Evolutionary conservation across 169 alveolate species (phyloP), one percentile per base, ranked within the genome.

Genomic region (Plasmodium chabaudi): DNA sequence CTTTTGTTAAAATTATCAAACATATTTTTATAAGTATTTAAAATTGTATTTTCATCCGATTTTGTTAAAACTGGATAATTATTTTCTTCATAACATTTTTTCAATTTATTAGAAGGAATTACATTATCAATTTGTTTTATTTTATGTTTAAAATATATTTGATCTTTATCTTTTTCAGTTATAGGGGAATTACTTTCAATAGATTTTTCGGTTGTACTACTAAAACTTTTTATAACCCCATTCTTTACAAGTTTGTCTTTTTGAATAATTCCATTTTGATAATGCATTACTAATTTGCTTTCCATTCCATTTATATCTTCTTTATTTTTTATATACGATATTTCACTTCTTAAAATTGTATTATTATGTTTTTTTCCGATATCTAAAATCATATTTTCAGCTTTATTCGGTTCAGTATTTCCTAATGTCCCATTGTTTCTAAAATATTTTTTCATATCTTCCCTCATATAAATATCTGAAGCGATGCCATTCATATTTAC

Each of bases 71-170:
- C n/a, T 13, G n/a, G 27, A 39, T 10, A 56, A 15, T 49, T 15
- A 64, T 21, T 57, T 51, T 53, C 53, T 2, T 47, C 69, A 71
- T 51, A 6, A 6, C 19, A 9, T 13, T 25, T 15, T 42, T 57
- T 72, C 17, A 56, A 17, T 9, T 47, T 57, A 39, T 72, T 72
- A 25, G 87, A 19, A 44, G 87, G 27, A 19, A 25, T 57, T 9
- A 57, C 19, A 42, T 72, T 72, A 27, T 72, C n/a, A 21, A 59
- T 34, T 34, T 51, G 25, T 49, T 56, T 49, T 4, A 1, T 13
- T 27, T 3, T 3, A 0, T 57, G 63, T 23, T 25, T 59, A 51
- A 25, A 72, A 17, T 56, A 42, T 15, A 19, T n/a, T 59, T 72
- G 56, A 0, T 56, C 42, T 55, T 56, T 47, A 39, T 72, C 49